Base-by-base conservation (phyloP, 768 basidiomycete species). In the Boletus huronensis region DNA sequence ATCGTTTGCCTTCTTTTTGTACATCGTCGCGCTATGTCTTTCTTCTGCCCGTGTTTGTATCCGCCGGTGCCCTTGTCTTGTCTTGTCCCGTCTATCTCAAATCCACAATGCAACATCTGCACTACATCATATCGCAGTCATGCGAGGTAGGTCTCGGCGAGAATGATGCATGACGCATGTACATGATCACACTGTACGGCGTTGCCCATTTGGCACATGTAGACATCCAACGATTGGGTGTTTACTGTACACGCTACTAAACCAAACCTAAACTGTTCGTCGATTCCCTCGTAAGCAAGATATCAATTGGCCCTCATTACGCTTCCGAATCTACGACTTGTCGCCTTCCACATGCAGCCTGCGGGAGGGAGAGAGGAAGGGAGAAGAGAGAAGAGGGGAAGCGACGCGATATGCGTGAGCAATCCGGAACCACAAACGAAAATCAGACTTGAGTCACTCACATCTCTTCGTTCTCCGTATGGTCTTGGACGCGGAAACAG, bases 401-500 rank as follows among this genome's bases (percentile, higher is more conserved):
- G 7, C 7, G 19, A 35, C 19, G 45, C 9, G 17, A 14, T 9
- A 19, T 2, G 8, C 3, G 6, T 23, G 14, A 59, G 17, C 25
- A 9, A 9, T 7, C 31, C n/a, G 11, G 17, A 43, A 48, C 25
- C 13, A 26, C 48, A 6, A n/a, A 8, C 25, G 13, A 26, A 19
- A 17, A 3, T 6, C 7, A 35, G 21, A n/a, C 5, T 21, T 14
- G 16, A 10, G 4, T 3, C 4, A 48, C 81, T 64, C 62, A 86
- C 84, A 79, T 64, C 61, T 82, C 84, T 25, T 74, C 75, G 6
- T 74, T 39, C 1, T 81, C 79, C 0, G 80, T 79, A 52, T 72
- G 77, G 35, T 90, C 78, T 53, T 74, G 81, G 46, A 90, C 85
- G 14, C 88, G 85, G 52, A 79, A 72, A 61, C 86, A 76, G 25